These are phyloP conservation scores for Spathaspora hagerdaliae DNA, from an alignment of 805 yeast species.

Conservation along the genomic window DNA sequence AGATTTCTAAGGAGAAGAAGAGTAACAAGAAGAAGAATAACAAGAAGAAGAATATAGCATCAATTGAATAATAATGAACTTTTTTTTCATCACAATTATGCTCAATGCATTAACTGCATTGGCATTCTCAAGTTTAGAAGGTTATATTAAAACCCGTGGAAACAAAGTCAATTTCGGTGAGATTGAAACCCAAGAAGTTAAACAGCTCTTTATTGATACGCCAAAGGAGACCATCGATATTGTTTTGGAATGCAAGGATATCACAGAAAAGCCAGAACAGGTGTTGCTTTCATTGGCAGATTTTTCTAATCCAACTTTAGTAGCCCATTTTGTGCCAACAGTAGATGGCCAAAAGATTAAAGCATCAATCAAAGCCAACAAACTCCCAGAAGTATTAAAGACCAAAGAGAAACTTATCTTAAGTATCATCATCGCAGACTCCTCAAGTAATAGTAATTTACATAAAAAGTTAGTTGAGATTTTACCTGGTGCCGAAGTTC, in stretches of 20 bases:
- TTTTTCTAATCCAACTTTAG: slow-evolving; percentile 24
- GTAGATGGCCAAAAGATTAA: slow-evolving; percentile 17
- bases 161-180: slow-evolving; percentile 25
- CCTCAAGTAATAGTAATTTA: slow-evolving; percentile 16
- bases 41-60: neutral
- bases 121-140: slow-evolving; percentile 28
- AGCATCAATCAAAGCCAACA: slow-evolving; percentile 20
- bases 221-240: slow-evolving; percentile 30
- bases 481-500: slow-evolving; percentile 24
- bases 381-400: slow-evolving; percentile 35
- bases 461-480: slow-evolving; percentile 25
- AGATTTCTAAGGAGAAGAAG: too few species aligned
- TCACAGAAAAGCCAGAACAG: slow-evolving; percentile 28
- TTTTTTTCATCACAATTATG: slow-evolving; percentile 6
- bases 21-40: neutral
- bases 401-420: slow-evolving; percentile 26
- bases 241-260: slow-evolving; percentile 19
- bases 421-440: slow-evolving; percentile 29
- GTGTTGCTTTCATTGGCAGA: slow-evolving; percentile 26
- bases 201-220: slow-evolving; percentile 24
- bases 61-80: neutral
- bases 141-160: slow-evolving; percentile 23
- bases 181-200: slow-evolving; percentile 25
- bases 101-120: slow-evolving; percentile 16
- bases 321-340: slow-evolving; percentile 27